These are phyloP conservation scores for Ophiostoma montium DNA, from an alignment of 2,329 filamentous ascomycete genomes.

Conservation along the genomic window DNA sequence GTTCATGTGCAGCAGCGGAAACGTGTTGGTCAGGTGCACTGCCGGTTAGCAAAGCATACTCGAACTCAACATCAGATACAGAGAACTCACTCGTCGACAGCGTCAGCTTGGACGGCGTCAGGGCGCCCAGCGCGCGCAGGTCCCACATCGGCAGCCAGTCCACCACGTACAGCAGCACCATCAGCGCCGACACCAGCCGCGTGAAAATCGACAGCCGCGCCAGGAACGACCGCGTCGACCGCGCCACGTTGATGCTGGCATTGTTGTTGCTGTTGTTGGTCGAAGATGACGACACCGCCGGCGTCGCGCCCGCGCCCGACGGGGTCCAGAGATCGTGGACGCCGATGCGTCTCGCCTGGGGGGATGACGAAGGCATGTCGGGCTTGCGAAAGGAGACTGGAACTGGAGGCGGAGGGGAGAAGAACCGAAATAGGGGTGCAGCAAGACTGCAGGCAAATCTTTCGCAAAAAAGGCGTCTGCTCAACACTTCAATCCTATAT, in stretches of 20 bases:
- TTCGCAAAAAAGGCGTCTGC: too few relatives aligned
- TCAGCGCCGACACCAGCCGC: conserved; percentile 50
- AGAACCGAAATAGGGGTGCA: too few relatives aligned
- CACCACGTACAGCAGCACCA: conserved; percentile 55
- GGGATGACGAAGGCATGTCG: conserved; percentile 11
- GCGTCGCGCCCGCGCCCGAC: not conserved
- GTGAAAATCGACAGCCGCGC: conserved; percentile 82
- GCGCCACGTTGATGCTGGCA: conserved; percentile 49
- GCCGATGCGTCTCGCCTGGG: conserved; percentile 7
- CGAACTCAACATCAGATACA: not conserved
- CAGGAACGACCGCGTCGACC: conserved; percentile 62
- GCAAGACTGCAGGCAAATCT: too few relatives aligned
- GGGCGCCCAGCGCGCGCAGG: conserved; percentile 59
- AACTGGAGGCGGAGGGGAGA: too few relatives aligned
- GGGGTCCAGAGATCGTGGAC: conserved; percentile 8
- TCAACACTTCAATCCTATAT: too few relatives aligned
- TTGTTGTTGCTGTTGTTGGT: conserved; percentile 40
- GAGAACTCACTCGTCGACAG: conserved; percentile 51
- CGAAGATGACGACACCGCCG: not conserved
- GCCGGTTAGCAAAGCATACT: conserved; percentile 2
- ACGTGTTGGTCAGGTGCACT: conserved; percentile 93
- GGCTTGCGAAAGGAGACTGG: too few relatives aligned
- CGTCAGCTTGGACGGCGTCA: conserved; percentile 64
- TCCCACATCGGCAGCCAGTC: conserved; percentile 58
- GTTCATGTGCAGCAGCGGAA: conserved; percentile 70